Base-by-base conservation (phyloP, 208 protist genomes). In the Strigomonas culicis region DNA sequence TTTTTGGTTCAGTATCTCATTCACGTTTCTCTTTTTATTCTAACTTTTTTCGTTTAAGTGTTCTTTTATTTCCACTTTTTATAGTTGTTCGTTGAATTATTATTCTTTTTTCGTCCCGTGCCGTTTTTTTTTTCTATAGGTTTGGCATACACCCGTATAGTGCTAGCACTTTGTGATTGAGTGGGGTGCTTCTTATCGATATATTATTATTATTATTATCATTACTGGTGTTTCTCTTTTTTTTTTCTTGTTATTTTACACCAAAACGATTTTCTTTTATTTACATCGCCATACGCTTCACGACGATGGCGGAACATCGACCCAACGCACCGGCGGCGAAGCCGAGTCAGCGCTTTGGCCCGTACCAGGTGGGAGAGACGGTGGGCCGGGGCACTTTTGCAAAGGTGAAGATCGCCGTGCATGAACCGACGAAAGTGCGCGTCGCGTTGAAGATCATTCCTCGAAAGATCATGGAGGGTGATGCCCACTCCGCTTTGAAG, bases 391-490 rank as follows among this genome's bases (percentile, higher is more conserved):
- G 88, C 31, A 90, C 84, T 0, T 94, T 94, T 57, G 88, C 76
- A 17, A 94, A 92, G 62, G 88, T 94, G 11, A 94, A 94, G 66
- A 75, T 98, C 17, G 98, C 94, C 10, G 80, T 92, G 62, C 98
- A 99, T 77, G 88, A 98, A 60, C 74, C 89, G 13, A 99, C 97
- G 21, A 87, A 90, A 39, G 77, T 80, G 24, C 70, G 80, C 7
- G 88, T 94, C 10, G 88, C 88, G 13, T 58, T 94, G 39, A 94
- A 94, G 62, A 82, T 94, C 41, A 91, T 94, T 59, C 77, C 81
- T 17, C 74, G 82, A 4, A 91, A 84, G 57, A 59, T 87, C 8
- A 84, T 95, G 71, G 89, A 93, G 43, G 74, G 59, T 41, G 76
- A 91, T 50, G 46, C 72, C 15, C 79, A 91, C 53, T 88, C 87